Conservation (phyloP, 257 asterid genomes). For the Coffea canephora region DNA sequence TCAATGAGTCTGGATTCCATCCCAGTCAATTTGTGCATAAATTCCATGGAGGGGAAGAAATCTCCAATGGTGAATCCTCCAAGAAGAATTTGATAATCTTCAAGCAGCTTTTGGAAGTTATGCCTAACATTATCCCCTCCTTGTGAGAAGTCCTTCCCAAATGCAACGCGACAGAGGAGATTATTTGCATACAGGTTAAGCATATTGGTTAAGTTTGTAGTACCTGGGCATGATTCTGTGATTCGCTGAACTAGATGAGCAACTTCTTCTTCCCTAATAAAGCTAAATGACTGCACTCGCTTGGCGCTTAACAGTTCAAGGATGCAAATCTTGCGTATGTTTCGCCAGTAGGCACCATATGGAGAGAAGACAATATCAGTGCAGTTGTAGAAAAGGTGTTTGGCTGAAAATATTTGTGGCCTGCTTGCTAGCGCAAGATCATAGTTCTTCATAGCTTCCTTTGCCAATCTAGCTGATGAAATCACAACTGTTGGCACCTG, state of each 20-base stretch:
- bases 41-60: constrained; percentile 58
- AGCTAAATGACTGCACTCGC: constrained; percentile 42
- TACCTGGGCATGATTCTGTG: constrained; percentile 19
- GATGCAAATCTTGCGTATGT: constrained; percentile 39
- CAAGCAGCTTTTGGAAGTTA: constrained; percentile 48
- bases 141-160: constrained; percentile 43
- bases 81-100: constrained; percentile 45
- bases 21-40: constrained; percentile 47
- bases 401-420: constrained; percentile 49
- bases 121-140: constrained; percentile 42
- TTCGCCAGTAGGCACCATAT: constrained; percentile 51
- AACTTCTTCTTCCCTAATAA: constrained; percentile 47
- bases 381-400: constrained; percentile 49
- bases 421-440: constrained; percentile 52
- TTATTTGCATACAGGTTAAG: constrained; percentile 44
- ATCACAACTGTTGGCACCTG: constrained; percentile 45
- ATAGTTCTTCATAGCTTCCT: constrained; percentile 41
- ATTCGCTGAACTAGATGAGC: constrained; percentile 35
- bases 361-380: constrained; percentile 50
- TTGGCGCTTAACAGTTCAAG: constrained; percentile 41
- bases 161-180: constrained; percentile 44
- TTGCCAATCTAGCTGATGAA: constrained; percentile 51
- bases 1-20: constrained; percentile 33
- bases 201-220: constrained; percentile 27
- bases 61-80: constrained; percentile 61